A percentile compares a stretch with the other conserved stretches of the same genome.
These are phyloP conservation scores for Syzygium syzygioides DNA, from an alignment of 441 rosid species.

Conservation along the genomic window DNA sequence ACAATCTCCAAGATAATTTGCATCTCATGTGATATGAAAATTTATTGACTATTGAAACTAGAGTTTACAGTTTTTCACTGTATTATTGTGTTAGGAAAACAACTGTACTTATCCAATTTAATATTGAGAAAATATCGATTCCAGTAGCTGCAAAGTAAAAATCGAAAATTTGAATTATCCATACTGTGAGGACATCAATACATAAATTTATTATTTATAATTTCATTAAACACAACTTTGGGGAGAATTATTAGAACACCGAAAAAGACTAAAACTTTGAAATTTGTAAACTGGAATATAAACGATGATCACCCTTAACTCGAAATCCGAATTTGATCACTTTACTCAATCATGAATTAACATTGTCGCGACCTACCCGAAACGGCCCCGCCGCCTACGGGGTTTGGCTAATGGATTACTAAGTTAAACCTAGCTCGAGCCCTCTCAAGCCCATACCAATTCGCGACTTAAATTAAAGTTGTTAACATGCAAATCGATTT, in stretches of 20 bases:
- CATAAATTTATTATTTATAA: background rate
- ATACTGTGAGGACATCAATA: background rate
- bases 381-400: too few species aligned
- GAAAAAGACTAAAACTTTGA: background rate
- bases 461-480: too few species aligned
- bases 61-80: background rate
- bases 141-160: fast-evolving
- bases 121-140: background rate
- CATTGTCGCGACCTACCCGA: too few species aligned
- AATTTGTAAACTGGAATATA: background rate
- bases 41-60: background rate
- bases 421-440: too few species aligned
- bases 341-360: background rate
- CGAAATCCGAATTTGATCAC: background rate
- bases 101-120: background rate
- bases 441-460: too few species aligned
- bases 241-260: background rate
- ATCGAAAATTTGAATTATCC: background rate
- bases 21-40: background rate
- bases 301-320: background rate
- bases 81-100: fast-evolving
- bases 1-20: too few species aligned
- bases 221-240: background rate
- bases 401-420: too few species aligned
- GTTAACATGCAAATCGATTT: too few species aligned